Conservation (phyloP, 352 stramenopile genomes). For the Pythium insidiosum region DNA sequence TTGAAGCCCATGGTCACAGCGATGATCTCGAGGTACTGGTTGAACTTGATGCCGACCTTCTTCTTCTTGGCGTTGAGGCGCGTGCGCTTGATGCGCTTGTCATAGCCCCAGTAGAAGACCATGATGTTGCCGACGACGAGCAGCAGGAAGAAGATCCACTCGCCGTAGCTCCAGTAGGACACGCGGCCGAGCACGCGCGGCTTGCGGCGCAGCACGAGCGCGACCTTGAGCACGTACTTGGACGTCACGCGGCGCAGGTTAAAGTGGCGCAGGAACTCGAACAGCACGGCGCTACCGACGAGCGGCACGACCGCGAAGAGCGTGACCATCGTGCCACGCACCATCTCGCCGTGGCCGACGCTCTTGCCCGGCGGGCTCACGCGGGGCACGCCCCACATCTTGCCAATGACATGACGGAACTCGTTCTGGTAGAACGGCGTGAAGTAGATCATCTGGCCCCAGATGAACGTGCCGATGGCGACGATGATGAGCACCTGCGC, state of each 20-base stretch:
- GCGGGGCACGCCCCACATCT: slow-evolving; percentile 20
- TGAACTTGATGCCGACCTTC: background rate
- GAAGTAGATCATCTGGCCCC: slow-evolving; percentile 20
- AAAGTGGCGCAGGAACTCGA: slow-evolving; percentile 27
- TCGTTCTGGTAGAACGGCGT: slow-evolving; percentile 16
- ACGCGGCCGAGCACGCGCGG: slow-evolving; percentile 18
- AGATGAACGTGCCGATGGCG: slow-evolving; percentile 21
- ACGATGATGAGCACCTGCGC: slow-evolving; percentile 21
- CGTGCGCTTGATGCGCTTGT: slow-evolving; percentile 3
- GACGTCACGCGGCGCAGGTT: slow-evolving; percentile 29
- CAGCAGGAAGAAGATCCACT: slow-evolving; percentile 26
- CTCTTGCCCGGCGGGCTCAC: slow-evolving; percentile 1
- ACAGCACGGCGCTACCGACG: slow-evolving; percentile 22
- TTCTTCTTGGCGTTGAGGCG: background rate
- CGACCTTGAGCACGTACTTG: slow-evolving; percentile 17
- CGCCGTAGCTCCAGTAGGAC: slow-evolving; percentile 24
- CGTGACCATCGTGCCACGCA: slow-evolving; percentile 41
- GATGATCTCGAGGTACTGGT: slow-evolving; percentile 14
- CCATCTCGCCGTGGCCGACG: slow-evolving; percentile 32
- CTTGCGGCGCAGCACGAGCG: slow-evolving; percentile 34
- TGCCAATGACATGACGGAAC: too few relatives aligned
- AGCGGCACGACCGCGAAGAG: slow-evolving; percentile 34
- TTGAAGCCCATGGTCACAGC: slow-evolving; percentile 18
- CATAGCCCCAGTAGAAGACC: slow-evolving; percentile 12
- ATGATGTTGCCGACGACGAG: slow-evolving; percentile 17